A percentile compares a stretch with the other conserved stretches of the same genome.
phyloP scores from a whole-genome alignment of 2,329 filamentous ascomycete species.

The Aspergillus quadrilineatus region DNA sequence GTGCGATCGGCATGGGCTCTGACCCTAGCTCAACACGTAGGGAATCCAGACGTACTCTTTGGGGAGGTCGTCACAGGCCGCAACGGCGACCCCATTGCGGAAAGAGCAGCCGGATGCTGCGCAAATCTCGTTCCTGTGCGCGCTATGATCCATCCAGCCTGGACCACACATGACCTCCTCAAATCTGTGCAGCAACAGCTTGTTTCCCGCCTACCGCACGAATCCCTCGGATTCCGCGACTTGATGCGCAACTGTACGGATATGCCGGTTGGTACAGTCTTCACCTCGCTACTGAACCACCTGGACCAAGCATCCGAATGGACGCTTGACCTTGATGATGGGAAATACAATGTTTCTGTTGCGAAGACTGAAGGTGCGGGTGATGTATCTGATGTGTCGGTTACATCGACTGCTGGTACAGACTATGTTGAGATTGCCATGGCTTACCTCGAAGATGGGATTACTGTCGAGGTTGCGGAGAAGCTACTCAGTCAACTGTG shows the following conservation, averaged over 20 bases:
- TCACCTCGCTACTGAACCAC: slow-evolving; percentile 13
- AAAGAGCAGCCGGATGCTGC: slow-evolving; percentile 10
- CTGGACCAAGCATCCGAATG: slow-evolving; percentile 16
- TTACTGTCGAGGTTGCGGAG: background rate
- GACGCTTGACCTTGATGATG: slow-evolving; percentile 18
- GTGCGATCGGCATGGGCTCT: slow-evolving; percentile 10
- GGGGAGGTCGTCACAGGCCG: slow-evolving; percentile 14
- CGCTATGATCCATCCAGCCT: background rate
- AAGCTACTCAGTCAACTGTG: background rate
- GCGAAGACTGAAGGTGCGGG: slow-evolving; percentile 6
- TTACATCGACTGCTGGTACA: background rate
- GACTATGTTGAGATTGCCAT: slow-evolving; percentile 3
- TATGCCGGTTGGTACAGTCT: background rate
- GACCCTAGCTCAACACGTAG: background rate
- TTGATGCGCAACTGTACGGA: slow-evolving; percentile 7
- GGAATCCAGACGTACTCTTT: slow-evolving; percentile 8
- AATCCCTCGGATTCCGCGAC: slow-evolving; percentile 2
- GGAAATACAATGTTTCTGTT: background rate
- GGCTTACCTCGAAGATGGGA: slow-evolving; percentile 4
- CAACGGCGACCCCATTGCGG: slow-evolving; percentile 4
- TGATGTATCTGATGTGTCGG: slow-evolving; percentile 1
- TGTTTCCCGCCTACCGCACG: slow-evolving; percentile 1
- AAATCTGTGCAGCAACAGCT: slow-evolving; percentile 9
- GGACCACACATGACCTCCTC: slow-evolving; percentile 6
- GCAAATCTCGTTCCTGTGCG: slow-evolving; percentile 13